These are phyloP conservation scores for Batkoa obscura DNA, from an alignment of 371 early-diverging fungal species.

Conservation along the genomic window DNA sequence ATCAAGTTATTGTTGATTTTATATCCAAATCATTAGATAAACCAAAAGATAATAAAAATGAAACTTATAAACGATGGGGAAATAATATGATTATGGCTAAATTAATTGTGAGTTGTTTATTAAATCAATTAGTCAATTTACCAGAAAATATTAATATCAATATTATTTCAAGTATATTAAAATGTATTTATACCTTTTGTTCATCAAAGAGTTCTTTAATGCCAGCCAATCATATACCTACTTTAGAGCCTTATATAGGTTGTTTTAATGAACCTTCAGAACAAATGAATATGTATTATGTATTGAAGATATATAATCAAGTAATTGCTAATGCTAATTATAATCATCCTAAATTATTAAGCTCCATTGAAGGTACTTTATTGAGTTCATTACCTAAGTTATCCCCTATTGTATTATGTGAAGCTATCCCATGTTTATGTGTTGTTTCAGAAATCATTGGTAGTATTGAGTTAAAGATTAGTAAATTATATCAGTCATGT, in stretches of 20 bases:
- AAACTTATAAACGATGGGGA: slow-evolving; percentile 11
- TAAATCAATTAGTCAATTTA: slow-evolving; percentile 19
- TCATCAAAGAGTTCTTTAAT: slow-evolving; percentile 20
- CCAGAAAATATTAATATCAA: background rate
- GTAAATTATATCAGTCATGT: too few relatives aligned
- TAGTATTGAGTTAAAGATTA: too few relatives aligned
- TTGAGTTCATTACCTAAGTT: slow-evolving; percentile 29
- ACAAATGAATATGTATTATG: slow-evolving; percentile 24
- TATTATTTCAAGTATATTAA: slow-evolving; percentile 13
- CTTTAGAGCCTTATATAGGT: slow-evolving; percentile 7
- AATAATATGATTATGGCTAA: slow-evolving; percentile 18
- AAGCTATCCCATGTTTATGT: slow-evolving; percentile 34
- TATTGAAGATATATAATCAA: slow-evolving; percentile 30
- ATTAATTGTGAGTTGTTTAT: slow-evolving; percentile 44
- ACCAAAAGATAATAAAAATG: slow-evolving; percentile 17
- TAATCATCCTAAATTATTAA: slow-evolving; percentile 27
- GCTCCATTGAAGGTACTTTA: slow-evolving; percentile 28
- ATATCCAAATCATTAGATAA: slow-evolving; percentile 10
- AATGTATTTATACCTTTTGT: slow-evolving; percentile 20
- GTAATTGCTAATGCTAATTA: slow-evolving; percentile 33
- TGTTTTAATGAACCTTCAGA: slow-evolving; percentile 16
- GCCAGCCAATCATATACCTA: slow-evolving; percentile 17
- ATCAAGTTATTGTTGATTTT: background rate
- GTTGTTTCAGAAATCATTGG: slow-evolving; percentile 11
- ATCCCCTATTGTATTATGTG: slow-evolving; percentile 27